Base-by-base conservation (phyloP, 2,329 filamentous ascomycete genomes). In the Talaromyces albobiverticillius region DNA sequence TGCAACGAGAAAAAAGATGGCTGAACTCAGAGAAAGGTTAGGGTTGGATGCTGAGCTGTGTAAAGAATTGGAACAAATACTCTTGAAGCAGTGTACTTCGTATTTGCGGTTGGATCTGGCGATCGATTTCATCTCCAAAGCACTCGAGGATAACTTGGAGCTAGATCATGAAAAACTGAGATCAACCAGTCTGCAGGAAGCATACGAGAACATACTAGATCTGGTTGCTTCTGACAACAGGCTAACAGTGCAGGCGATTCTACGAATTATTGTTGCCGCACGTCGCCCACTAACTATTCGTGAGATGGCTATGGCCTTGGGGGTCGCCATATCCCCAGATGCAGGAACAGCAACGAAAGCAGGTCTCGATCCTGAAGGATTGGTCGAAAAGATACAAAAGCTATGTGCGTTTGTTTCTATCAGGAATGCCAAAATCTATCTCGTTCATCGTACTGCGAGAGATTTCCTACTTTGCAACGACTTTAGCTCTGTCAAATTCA, bases 361-460 rank as follows among this genome's bases (percentile, higher is more conserved):
- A 9, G 55, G 60, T 10, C 52, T 65, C 3, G 32, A 63, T 46
- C 34, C 51, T 25, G 14, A 31, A 4, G 38, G 45, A 23, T 59
- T 66, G 23, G 25, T 51, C 23, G 7, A 53, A 3, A 55, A 46
- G 5, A 53, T 74, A 10, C 57, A 63, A 36, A 51, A 65, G 5
- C 53, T 70, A 10, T 76, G 71, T 53, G 71, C 69, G 0, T 73
- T 75, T 46, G 58, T 76, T 2, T 62, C 51, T 16, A 59, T 75
- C n/a, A 54, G 65, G 1, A 58, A 71, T 41, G 57, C 51, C 3
- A 65, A 55, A 47, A 58, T 76, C 4, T 75, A 70, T 56, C 59
- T 76, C 5, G 58, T 76, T 29, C 72, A 75, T 31, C 69, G 76
- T 56, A 75, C 72, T 1, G 72, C 70, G 0, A 72, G 62, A 50